phyloP scores from a whole-genome alignment of 2,329 filamentous ascomycete genomes.

The Tolypocladium tropicale region DNA sequence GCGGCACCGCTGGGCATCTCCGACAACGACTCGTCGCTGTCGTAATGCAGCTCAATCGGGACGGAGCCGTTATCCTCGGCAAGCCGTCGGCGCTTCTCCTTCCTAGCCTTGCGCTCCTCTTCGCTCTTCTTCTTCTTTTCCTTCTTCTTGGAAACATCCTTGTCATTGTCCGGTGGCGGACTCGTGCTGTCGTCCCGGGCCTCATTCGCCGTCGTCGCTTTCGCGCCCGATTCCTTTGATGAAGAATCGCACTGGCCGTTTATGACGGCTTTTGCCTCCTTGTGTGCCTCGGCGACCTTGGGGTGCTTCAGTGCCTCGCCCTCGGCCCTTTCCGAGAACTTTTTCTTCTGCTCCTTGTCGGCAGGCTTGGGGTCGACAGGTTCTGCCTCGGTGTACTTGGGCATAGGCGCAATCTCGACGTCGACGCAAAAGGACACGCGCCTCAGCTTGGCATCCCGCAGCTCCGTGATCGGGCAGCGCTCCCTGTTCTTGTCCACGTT shows the following conservation, averaged over 20 bases:
- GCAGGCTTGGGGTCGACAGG: constrained; percentile 26
- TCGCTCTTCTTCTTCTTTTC: constrained; percentile 96
- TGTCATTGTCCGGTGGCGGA: constrained; percentile 20
- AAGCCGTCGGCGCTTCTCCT: constrained; percentile 75
- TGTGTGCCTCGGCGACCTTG: constrained; percentile 42
- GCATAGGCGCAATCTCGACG: constrained; percentile 87
- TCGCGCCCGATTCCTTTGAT: not conserved
- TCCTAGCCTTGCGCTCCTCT: constrained; percentile 82
- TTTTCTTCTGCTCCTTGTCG: constrained; percentile 48
- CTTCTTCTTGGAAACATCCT: constrained; percentile 58
- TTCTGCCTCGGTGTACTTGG: constrained; percentile 62
- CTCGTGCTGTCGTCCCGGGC: constrained; percentile 14
- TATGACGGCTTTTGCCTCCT: constrained; percentile 19
- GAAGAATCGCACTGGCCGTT: constrained; percentile 5
- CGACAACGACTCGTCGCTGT: constrained; percentile 52
- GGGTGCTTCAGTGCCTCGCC: constrained; percentile 63
- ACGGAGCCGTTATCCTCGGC: constrained; percentile 82
- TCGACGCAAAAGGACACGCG: constrained; percentile 94
- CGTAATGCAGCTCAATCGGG: constrained; percentile 70
- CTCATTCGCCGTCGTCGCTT: not conserved
- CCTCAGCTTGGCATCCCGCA: constrained; percentile 71
- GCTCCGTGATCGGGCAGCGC: constrained; percentile 66
- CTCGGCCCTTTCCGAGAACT: constrained; percentile 59
- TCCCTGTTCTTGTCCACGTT: constrained; percentile 77
- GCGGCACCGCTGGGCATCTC: constrained; percentile 11